Percentiles rank a stretch among this genome's conserved stretches.
Conservation (phyloP, 2,329 filamentous ascomycete species). For the Aphanoascus verrucosus region DNA sequence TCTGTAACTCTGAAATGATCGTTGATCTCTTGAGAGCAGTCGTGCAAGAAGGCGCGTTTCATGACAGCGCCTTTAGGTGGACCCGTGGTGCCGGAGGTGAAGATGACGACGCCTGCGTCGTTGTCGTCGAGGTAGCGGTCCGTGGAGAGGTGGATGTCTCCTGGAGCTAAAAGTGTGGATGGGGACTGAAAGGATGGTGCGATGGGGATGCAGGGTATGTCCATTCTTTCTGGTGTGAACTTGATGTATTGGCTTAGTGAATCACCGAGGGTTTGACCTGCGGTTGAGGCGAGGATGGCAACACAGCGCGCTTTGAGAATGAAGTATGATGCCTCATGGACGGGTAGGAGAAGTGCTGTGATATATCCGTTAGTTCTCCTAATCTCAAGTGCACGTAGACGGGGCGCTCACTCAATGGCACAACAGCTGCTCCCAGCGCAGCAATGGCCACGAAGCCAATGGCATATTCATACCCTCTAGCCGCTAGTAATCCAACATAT, state of each 20-base stretch:
- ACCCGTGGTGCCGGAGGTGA: conserved; percentile 34
- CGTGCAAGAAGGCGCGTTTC: conserved; percentile 14
- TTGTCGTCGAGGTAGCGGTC: conserved; percentile 21
- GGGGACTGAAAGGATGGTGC: background rate
- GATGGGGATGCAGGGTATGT: conserved; percentile 10
- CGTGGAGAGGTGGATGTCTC: conserved; percentile 18
- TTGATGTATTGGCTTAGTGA: conserved; percentile 23
- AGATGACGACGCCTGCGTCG: conserved; percentile 22
- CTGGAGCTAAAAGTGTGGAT: background rate
- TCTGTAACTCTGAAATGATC: conserved; percentile 20
- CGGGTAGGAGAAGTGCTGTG: conserved; percentile 32
- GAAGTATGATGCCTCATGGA: conserved; percentile 37
- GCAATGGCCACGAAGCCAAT: conserved; percentile 41
- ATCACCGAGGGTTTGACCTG: conserved; percentile 21
- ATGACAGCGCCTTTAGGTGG: conserved; percentile 36
- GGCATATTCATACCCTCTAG: conserved; percentile 40
- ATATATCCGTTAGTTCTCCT: background rate
- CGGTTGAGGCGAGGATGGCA: conserved; percentile 31
- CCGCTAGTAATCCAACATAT: conserved; percentile 36
- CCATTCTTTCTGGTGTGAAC: conserved; percentile 22
- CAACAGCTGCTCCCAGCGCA: conserved; percentile 38
- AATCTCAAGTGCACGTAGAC: too few relatives aligned
- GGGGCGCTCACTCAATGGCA: conserved; percentile 29
- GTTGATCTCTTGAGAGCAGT: conserved; percentile 8
- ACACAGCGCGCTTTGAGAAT: conserved; percentile 31